phyloP scores from a whole-genome alignment of 495 filamentous ascomycete genomes.

The Lasiosphaeria ovina region DNA sequence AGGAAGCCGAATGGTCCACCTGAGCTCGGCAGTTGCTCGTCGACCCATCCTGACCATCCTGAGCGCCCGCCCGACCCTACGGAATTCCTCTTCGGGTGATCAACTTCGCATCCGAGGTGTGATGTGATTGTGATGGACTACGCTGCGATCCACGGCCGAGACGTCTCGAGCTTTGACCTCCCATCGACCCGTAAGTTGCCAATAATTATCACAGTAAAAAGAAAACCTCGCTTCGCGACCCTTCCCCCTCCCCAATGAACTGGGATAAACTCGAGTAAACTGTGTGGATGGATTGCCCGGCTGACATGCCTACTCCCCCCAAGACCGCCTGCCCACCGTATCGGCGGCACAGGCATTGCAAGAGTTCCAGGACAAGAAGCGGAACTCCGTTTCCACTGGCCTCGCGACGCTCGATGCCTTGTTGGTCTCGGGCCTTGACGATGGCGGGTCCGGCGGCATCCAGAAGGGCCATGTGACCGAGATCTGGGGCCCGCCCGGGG shows the following conservation, averaged over 20 bases:
- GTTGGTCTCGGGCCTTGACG: constrained; percentile 24
- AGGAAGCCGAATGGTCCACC: no score
- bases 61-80: background rate
- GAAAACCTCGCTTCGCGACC: background rate
- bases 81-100: background rate
- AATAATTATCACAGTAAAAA: background rate
- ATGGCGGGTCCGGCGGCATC: constrained; percentile 51
- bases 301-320: background rate
- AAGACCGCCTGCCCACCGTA: constrained; percentile 80
- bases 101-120: background rate
- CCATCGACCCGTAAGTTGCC: constrained; percentile 26
- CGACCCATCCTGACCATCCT: background rate
- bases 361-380: constrained; percentile 46
- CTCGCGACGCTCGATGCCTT: constrained; percentile 57
- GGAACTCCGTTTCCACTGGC: constrained; percentile 63
- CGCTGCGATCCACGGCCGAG: constrained; percentile 44
- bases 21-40: background rate
- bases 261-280: background rate
- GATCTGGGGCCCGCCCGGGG: constrained; percentile 83
- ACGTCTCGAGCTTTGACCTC: constrained; percentile 48
- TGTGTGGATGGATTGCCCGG: background rate
- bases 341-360: constrained; percentile 83
- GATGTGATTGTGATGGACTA: constrained; percentile 36
- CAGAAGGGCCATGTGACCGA: constrained; percentile 80
- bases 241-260: no score